Evolutionary conservation across 139 green algal genomes (phyloP), one percentile per base, ranked within the genome.

Genomic region (Chlorella sp.): DNA sequence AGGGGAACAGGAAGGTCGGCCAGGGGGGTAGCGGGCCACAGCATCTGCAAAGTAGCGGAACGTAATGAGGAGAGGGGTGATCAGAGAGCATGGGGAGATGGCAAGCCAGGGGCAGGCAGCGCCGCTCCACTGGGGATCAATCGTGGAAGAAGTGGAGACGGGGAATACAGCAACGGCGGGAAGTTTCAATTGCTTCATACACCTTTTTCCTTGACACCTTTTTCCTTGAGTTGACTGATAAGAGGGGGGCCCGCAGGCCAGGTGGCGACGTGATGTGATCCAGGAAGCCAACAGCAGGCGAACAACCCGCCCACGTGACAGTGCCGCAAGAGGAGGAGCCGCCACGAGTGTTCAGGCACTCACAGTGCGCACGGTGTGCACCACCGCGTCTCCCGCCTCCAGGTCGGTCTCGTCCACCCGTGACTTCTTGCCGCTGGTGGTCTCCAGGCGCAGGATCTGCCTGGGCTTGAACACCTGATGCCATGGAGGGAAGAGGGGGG

Each of bases 291-390:
- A 57, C 48, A 9, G 48, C 7, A 57, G 9, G 48, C 48, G 7
- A 57, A 57, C 48, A 57, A 57, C 7, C 48, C 48, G n/a, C n/a
- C n/a, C n/a, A n/a, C n/a, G n/a, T n/a, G n/a, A n/a, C n/a, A n/a
- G n/a, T n/a, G n/a, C n/a, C n/a, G n/a, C n/a, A n/a, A n/a, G n/a
- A n/a, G n/a, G n/a, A n/a, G n/a, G n/a, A n/a, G n/a, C n/a, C n/a
- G n/a, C n/a, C n/a, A n/a, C n/a, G n/a, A n/a, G n/a, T n/a, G n/a
- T n/a, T 14, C 68, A 34, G 68, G 30, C 15, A 16, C 75, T 81
- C 75, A 81, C 79, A 30, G 24, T 64, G 28, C 53, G 32, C 42
- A 85, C 42, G 14, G 79, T 64, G 68, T 88, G 68, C 84, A 88
- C 84, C 28, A 88, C 18, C 0, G 84, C 36, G 1, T 64, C 39